Percentiles rank a stretch among this genome's conserved stretches.
Evolutionary conservation across 2,329 filamentous ascomycete genomes (phyloP).

Genomic region (Ophiostoma populinum): DNA sequence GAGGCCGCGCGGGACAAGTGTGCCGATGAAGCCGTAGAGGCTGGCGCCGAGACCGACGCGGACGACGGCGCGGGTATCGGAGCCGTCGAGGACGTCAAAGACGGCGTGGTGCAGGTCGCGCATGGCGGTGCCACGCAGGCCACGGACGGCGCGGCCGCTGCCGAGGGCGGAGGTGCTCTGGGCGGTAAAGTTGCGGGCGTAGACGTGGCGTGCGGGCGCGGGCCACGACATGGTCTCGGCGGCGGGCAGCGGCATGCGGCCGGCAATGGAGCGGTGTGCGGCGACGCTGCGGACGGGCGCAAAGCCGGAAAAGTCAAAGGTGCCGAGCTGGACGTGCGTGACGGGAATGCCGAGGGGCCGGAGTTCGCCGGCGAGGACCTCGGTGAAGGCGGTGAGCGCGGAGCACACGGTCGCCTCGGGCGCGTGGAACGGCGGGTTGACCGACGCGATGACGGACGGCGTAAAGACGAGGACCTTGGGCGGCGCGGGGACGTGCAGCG

Average conservation of each 20-base stretch:
- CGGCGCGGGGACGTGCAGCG: slow-evolving; percentile 14
- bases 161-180: slow-evolving; percentile 38
- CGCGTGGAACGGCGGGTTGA: slow-evolving; percentile 65
- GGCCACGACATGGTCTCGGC: slow-evolving; percentile 48
- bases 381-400: slow-evolving; percentile 72
- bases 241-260: slow-evolving; percentile 26
- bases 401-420: slow-evolving; percentile 75
- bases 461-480: slow-evolving; percentile 63
- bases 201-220: slow-evolving; percentile 39
- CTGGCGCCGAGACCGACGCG: slow-evolving; percentile 72
- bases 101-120: slow-evolving; percentile 71
- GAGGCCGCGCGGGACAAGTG: slow-evolving; percentile 57
- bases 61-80: slow-evolving; percentile 42
- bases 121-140: slow-evolving; percentile 51
- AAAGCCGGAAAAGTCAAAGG: slow-evolving; percentile 66
- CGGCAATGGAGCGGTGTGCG: slow-evolving; percentile 6
- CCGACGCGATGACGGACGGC: slow-evolving; percentile 62
- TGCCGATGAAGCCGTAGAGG: slow-evolving; percentile 71
- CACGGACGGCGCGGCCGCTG: slow-evolving; percentile 35
- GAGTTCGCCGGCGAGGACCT: slow-evolving; percentile 65
- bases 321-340: slow-evolving; percentile 77
- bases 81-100: slow-evolving; percentile 70
- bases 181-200: slow-evolving; percentile 42
- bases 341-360: slow-evolving; percentile 59
- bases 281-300: slow-evolving; percentile 23